Conservation (phyloP, 169 alveolate species). For the Plasmodium vinckei region DNA sequence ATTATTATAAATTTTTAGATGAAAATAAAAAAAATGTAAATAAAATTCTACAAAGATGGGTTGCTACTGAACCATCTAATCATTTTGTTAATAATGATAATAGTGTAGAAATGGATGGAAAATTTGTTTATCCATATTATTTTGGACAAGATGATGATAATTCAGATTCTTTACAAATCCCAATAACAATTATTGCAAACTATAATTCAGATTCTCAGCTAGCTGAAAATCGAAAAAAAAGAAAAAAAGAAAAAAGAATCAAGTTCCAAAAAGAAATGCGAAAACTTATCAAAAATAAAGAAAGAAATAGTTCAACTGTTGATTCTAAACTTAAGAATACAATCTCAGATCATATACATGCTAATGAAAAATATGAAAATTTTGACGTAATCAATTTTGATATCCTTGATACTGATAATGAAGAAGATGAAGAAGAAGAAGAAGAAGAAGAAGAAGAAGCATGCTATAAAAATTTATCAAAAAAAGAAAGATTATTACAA, state of each 20-base stretch:
- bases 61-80: too few species aligned
- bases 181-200: slow-evolving; percentile 3
- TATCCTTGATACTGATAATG: neutral
- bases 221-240: slow-evolving; percentile 5
- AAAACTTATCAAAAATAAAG: neutral
- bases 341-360: neutral
- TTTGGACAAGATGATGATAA: slow-evolving; percentile 2
- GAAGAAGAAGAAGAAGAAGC: neutral
- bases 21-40: slow-evolving; percentile 3
- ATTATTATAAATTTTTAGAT: slow-evolving; percentile 65
- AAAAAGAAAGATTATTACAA: neutral
- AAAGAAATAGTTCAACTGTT: neutral
- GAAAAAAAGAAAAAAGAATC: neutral
- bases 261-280: neutral
- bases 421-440: neutral
- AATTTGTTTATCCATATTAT: neutral
- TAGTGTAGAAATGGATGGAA: neutral
- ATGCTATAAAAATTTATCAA: neutral
- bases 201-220: slow-evolving; percentile 52
- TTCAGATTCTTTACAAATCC: neutral
- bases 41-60: slow-evolving; percentile 18
- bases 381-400: neutral
- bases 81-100: neutral
- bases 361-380: neutral
- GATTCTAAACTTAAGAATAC: neutral